These are phyloP conservation scores for Solanum arcanum DNA, from an alignment of 257 asterid species.

Conservation along the genomic window DNA sequence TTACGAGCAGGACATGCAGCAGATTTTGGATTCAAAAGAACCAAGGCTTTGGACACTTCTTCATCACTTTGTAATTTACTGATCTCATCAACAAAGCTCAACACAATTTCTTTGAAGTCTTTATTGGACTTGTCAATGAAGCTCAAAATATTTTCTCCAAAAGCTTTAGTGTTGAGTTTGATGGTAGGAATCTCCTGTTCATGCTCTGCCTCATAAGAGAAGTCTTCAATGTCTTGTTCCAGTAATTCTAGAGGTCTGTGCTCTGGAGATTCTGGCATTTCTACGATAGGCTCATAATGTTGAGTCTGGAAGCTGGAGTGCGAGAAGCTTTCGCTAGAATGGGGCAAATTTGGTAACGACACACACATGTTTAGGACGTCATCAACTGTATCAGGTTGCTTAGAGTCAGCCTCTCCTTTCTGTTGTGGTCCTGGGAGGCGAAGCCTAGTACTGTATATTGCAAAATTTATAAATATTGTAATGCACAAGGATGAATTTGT, in stretches of 20 bases:
- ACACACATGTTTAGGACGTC: not conserved
- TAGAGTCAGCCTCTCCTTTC: not conserved
- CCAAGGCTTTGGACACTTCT: slow-evolving; percentile 21
- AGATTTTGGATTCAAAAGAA: not conserved
- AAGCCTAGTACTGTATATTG: slow-evolving; percentile 18
- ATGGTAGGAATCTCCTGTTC: slow-evolving; percentile 25
- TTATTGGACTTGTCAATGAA: not conserved
- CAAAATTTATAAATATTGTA: not conserved
- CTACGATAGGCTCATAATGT: slow-evolving; percentile 32
- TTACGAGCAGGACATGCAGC: slow-evolving; percentile 14
- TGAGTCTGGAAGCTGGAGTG: not conserved
- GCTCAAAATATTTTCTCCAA: not conserved
- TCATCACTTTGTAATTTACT: not conserved
- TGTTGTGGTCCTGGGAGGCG: slow-evolving; percentile 19
- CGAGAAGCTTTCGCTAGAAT: not conserved
- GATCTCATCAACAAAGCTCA: not conserved
- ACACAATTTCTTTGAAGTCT: not conserved
- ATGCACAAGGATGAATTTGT: not conserved
- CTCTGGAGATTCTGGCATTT: slow-evolving; percentile 38
- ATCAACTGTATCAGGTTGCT: slow-evolving; percentile 2
- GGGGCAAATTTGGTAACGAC: not conserved
- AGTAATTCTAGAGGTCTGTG: slow-evolving; percentile 7
- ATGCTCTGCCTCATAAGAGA: slow-evolving; percentile 2
- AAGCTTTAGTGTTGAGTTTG: slow-evolving; percentile 9
- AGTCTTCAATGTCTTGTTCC: slow-evolving; percentile 28